These are phyloP conservation scores for Aureobasidium sp. DNA, from an alignment of 2,329 filamentous ascomycete genomes.

Conservation along the genomic window DNA sequence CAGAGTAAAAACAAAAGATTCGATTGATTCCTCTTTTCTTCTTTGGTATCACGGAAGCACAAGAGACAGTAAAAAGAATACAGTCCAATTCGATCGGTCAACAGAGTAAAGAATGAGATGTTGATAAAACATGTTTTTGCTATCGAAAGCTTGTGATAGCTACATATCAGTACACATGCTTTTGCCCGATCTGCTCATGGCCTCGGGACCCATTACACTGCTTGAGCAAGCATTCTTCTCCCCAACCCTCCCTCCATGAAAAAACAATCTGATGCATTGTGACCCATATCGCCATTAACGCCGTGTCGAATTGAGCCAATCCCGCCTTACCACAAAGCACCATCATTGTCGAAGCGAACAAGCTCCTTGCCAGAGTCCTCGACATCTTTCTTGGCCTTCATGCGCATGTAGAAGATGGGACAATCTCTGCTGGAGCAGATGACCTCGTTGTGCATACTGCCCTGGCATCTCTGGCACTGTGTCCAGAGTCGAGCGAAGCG, in stretches of 20 bases:
- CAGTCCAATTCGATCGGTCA: no score
- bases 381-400: constrained; percentile 99
- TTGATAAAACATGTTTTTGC: background rate
- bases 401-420: constrained; percentile 99
- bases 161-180: background rate
- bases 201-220: background rate
- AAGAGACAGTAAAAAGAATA: no score
- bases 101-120: background rate
- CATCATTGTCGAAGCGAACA: constrained; percentile 78
- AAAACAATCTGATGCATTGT: background rate
- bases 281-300: background rate
- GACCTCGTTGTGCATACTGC: constrained; percentile 95
- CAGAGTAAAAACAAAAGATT: background rate
- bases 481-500: constrained; percentile 92
- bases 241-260: background rate
- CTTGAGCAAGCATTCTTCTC: background rate
- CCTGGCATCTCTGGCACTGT: constrained; percentile 95
- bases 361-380: constrained; percentile 91
- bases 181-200: background rate
- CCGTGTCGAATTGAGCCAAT: background rate
- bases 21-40: background rate
- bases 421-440: constrained; percentile 96
- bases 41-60: no score
- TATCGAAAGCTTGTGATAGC: background rate
- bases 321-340: constrained; percentile 51